Conservation (phyloP, 2,329 filamentous ascomycete genomes). For the Cladorrhinum sp. region DNA sequence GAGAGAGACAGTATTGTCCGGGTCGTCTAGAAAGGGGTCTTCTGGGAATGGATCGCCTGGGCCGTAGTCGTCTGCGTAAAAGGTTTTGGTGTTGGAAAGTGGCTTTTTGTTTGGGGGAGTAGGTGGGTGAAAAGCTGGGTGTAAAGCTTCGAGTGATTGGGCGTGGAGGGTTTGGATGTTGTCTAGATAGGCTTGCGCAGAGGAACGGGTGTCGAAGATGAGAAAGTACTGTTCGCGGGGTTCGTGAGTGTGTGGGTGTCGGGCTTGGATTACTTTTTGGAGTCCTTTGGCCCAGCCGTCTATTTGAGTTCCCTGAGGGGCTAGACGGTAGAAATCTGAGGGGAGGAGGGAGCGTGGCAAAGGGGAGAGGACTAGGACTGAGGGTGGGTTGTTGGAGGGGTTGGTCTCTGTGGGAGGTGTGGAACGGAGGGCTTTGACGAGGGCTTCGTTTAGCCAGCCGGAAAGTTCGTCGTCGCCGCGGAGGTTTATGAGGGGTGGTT, state of each 20-base stretch:
- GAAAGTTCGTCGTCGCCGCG: conserved; percentile 13
- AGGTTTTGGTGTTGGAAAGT: neutral
- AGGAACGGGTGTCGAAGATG: conserved; percentile 59
- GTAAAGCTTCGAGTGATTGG: conserved; percentile 33
- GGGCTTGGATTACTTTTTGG: conserved; percentile 60
- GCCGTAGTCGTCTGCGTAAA: neutral
- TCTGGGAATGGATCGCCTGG: neutral
- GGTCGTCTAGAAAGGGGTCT: neutral
- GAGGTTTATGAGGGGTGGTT: neutral
- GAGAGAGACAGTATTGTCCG: conserved; percentile 26
- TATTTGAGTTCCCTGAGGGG: conserved; percentile 59
- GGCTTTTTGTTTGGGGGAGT: conserved; percentile 27
- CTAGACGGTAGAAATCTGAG: conserved; percentile 68
- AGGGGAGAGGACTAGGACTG: conserved; percentile 54
- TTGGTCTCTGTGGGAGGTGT: neutral
- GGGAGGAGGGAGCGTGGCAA: conserved; percentile 58
- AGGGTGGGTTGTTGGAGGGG: conserved; percentile 12
- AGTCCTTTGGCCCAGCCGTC: conserved; percentile 66
- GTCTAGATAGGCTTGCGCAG: conserved; percentile 52
- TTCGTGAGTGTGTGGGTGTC: conserved; percentile 60
- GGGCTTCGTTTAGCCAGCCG: conserved; percentile 14
- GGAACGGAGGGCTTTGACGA: neutral
- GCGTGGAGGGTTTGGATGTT: conserved; percentile 30
- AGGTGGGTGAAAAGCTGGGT: conserved; percentile 34
- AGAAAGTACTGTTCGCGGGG: conserved; percentile 65